Base-by-base conservation (phyloP, 495 filamentous ascomycete genomes). In the Xylaria longipes region DNA sequence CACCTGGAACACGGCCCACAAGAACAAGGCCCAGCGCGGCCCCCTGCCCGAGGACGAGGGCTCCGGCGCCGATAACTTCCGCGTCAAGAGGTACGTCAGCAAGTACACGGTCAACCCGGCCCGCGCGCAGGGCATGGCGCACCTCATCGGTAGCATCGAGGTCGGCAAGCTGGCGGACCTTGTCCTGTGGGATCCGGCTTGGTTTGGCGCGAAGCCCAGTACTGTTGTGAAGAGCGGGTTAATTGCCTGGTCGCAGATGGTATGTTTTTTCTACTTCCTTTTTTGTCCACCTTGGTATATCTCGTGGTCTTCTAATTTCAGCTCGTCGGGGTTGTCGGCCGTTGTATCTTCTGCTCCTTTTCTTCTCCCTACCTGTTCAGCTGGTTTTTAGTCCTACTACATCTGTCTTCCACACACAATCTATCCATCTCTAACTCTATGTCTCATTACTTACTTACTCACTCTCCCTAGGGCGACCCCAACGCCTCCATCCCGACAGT, bases 71-170 rank as follows among this genome's bases (percentile, higher is more conserved):
- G 96, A 99, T 75, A 99, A 99, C 80, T 95, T 93, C 84, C 86
- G 96, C 27, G 97, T 97, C 1, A 97, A 94, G 84, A 81, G 96
- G 12, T 99, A 99, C 79, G 87, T 99, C 43, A 93, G 91, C 84
- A 99, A 99, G 82, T 98, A 98, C 80, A 99, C 96, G 20, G 91
- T 98, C 85, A 99, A 99, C 83, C 97, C 96, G 15, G 94, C 94
- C 7, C 86, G 98, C 64, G 89, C 96, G 1, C 97, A 98, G 82
- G 96, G 96, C 27, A 97, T 99, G 94, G 83, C 86, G 4, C 97
- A 98, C 79, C 67, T 97, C 1, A 90, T 98, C 74, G 96, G 96
- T 3, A 94, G 91, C 71, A 82, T 99, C 43, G 94, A 97, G 81
- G 87, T 92, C 1, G 96, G 95, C 41, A 98, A 97, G 83, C 76